Evolutionary conservation across 148 eudicot genomes (phyloP), one percentile per base, ranked within the genome.

Genomic region (Spergularia marina): DNA sequence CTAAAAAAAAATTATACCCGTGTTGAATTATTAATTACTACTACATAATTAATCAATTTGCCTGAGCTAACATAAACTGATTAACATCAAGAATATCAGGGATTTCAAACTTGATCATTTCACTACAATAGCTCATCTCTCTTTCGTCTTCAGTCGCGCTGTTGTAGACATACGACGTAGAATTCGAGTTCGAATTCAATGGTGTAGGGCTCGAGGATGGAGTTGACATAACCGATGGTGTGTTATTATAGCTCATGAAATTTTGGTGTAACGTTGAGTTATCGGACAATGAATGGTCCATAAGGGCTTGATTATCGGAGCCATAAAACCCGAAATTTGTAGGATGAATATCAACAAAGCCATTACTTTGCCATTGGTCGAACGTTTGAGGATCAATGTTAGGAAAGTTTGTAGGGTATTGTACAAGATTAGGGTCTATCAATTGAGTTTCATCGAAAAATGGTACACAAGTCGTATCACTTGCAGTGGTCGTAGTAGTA

Each of bases 161-260:
- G 51, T 82, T 75, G 81, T 77, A 78, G 70, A 84, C 36, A 53
- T 83, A 79, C 0, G 83, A 82, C 0, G 91, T 76, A 10, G 84
- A 84, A 68, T 81, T 86, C 21, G 95, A 85, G 49, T 70, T 73
- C 51, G 94, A 91, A 74, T 87, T 78, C 77, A 88, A 77, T 2
- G 86, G 89, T 0, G 95, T 74, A 1, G 97, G 85, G 79, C 91
- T 89, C 13, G 97, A 87, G 12, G 91, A 83, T n/a, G 91, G 91
- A 2, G 90, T 88, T 16, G 94, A 89, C 73, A 90, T 80, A 18
- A 78, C 83, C 0, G 98, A 91, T 7, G 97, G 82, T n/a, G 76
- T 68, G 10, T 6, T 44, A 44, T 44, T 44, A 54, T 85, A 88
- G 54, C 85, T 76, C 72, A 76, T 51, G 71, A 88, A 77, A 59